These are phyloP conservation scores for Calonectria crousiana DNA, from an alignment of 2,329 filamentous ascomycete genomes.

Conservation along the genomic window DNA sequence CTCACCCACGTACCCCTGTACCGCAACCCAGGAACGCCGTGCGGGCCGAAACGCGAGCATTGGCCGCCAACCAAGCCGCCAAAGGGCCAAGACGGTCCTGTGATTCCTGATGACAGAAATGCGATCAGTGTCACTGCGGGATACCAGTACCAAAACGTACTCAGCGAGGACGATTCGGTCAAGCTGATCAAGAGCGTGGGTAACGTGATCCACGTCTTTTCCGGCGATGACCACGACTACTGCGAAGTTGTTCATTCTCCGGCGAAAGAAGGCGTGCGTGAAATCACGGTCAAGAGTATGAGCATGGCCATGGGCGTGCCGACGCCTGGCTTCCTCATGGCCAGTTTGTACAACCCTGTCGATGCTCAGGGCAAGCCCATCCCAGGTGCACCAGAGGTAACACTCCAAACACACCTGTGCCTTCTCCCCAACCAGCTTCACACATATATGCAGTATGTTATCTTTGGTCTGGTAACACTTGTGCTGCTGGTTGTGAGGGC, in stretches of 20 bases:
- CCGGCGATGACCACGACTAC: constrained; percentile 98
- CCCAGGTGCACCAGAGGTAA: constrained; percentile 60
- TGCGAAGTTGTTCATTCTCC: constrained; percentile 87
- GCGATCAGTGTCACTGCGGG: constrained; percentile 82
- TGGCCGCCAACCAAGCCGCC: constrained; percentile 78
- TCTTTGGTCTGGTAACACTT: constrained; percentile 68
- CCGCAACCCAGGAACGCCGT: constrained; percentile 84
- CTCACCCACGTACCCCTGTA: constrained; percentile 94
- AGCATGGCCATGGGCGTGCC: constrained; percentile 97
- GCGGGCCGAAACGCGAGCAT: constrained; percentile 86
- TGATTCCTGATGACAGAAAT: constrained; percentile 76
- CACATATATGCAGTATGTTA: constrained; percentile 84
- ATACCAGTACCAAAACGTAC: constrained; percentile 97
- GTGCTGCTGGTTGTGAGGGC: constrained; percentile 65
- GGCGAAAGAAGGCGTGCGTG: constrained; percentile 73
- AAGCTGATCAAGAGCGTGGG: constrained; percentile 83
- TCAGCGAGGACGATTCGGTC: constrained; percentile 80
- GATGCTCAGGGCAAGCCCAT: constrained; percentile 68
- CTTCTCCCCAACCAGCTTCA: constrained; percentile 88
- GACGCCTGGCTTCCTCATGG: constrained; percentile 86
- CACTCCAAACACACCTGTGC: constrained; percentile 90
- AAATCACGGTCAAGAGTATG: constrained; percentile 96
- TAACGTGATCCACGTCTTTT: constrained; percentile 88
- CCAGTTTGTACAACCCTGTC: constrained; percentile 93
- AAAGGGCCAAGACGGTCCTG: constrained; percentile 66